These are phyloP conservation scores for Hanseniaspora occidentalis DNA, from an alignment of 805 yeast species.

Conservation along the genomic window DNA sequence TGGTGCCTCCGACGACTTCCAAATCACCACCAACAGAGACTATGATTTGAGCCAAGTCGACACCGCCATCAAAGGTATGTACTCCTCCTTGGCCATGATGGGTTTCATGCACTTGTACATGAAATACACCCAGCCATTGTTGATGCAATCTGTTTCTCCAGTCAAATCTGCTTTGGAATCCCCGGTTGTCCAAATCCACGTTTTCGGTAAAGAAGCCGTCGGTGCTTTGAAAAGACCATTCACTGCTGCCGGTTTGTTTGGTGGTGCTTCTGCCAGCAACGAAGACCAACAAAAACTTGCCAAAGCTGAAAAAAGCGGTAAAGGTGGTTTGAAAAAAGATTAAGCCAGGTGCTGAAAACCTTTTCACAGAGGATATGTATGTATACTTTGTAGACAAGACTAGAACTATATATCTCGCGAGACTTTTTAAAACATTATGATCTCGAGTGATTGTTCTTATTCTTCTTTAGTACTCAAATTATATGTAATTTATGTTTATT, in stretches of 20 bases:
- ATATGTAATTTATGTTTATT: no score
- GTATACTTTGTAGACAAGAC: no score
- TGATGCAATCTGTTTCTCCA: slow-evolving; percentile 88
- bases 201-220: slow-evolving; percentile 67
- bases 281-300: slow-evolving; percentile 49
- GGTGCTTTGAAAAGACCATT: slow-evolving; percentile 97
- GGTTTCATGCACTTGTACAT: slow-evolving; percentile 95
- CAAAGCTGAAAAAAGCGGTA: slow-evolving; percentile 73
- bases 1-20: slow-evolving; percentile 34
- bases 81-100: slow-evolving; percentile 92
- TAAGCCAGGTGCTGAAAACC: not conserved
- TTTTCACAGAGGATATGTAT: not conserved
- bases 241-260: slow-evolving; percentile 23
- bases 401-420: no score
- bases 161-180: slow-evolving; percentile 82
- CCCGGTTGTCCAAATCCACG: slow-evolving; percentile 82
- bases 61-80: slow-evolving; percentile 65
- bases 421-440: not conserved
- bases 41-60: slow-evolving; percentile 86
- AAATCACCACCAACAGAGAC: slow-evolving; percentile 84
- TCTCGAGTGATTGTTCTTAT: no score
- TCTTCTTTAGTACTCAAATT: no score
- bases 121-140: slow-evolving; percentile 94
- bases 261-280: slow-evolving; percentile 46
- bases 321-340: slow-evolving; percentile 48